Base-by-base conservation (phyloP, 768 basidiomycete genomes). In the Filobasidium wieringae region DNA sequence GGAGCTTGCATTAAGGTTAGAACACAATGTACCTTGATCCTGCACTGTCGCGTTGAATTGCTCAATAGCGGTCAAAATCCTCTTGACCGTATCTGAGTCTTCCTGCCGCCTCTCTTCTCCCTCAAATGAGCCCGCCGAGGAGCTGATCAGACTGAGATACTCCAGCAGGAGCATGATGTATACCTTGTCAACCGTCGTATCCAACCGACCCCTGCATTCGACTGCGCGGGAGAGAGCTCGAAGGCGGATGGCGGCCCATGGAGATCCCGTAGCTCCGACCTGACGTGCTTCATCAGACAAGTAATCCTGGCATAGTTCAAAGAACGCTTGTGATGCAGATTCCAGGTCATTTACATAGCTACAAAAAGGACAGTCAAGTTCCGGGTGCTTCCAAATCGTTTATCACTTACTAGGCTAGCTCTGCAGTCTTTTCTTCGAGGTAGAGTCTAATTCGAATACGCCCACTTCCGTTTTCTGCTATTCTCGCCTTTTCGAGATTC, bases 361-460 rank as follows among this genome's bases (percentile, higher is more conserved):
- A 32, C 2, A 5, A 24, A 22, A 17, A 15, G 3, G 4, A 1
- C 14, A n/a, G 6, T 2, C 34, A 26, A n/a, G 27, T 17, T 19
- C 40, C 17, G n/a, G 29, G 2, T 55, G 6, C 12, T 8, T 1
- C 4, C 19, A 47, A 4, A 17, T 22, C 31, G 30, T 34, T 43
- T n/a, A 14, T 32, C 29, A 76, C 89, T 63, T 76, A 96, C 93
- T 85, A 72, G 63, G 96, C 91, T 34, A 97, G 79, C 15, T 86
- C 87, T 2, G 91, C 93, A 15, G 96, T 77, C 65, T 80, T 84
- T 1, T 87, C 88, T 61, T 91, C 87, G 50, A 96, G 74, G 64
- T 85, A 86, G 33, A 92, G 75, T 9, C 89, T 90, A 68, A 86
- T 88, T 66, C 93, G 86, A 50, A 84, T 79, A 41, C 91, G 81